These are phyloP conservation scores for Entonaema liquescens DNA, from an alignment of 495 filamentous ascomycete genomes.

Conservation along the genomic window DNA sequence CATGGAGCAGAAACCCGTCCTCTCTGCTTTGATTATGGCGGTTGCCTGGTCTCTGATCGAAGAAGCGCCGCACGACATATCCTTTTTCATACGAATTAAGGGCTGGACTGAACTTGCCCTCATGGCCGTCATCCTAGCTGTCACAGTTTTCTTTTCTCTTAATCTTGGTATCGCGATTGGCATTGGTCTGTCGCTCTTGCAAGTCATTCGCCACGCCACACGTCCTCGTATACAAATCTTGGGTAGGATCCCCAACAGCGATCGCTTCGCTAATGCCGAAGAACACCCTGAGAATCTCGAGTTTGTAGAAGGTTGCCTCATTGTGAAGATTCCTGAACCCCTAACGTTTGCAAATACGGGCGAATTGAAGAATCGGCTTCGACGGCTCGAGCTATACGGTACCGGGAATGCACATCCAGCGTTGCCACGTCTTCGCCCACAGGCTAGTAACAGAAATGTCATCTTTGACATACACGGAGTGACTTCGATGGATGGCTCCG, in stretches of 20 bases:
- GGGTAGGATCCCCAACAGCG: conserved; percentile 83
- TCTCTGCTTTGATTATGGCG: conserved; percentile 93
- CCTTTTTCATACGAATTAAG: conserved; percentile 85
- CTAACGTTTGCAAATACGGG: conserved; percentile 98
- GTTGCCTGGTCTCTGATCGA: conserved; percentile 95
- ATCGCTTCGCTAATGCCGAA: conserved; percentile 90
- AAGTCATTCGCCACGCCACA: conserved; percentile 88
- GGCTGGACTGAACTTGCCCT: conserved; percentile 85
- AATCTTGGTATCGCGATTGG: conserved; percentile 88
- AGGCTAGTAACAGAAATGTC: conserved; percentile 83
- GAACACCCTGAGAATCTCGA: conserved; percentile 77
- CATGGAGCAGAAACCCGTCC: conserved; percentile 80
- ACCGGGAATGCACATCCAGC: conserved; percentile 85
- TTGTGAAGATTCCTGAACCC: conserved; percentile 97
- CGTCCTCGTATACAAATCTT: conserved; percentile 96
- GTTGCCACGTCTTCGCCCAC: conserved; percentile 74
- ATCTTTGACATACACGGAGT: conserved; percentile 98
- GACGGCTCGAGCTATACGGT: conserved; percentile 87
- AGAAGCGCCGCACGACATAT: conserved; percentile 90
- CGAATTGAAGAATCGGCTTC: conserved; percentile 82
- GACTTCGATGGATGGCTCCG: conserved; percentile 89
- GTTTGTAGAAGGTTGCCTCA: conserved; percentile 88
- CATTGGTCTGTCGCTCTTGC: conserved; percentile 85
- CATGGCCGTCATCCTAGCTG: conserved; percentile 87
- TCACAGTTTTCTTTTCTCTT: conserved; percentile 93